A percentile compares a stretch with the other conserved stretches of the same genome.
Conservation (phyloP, 2,329 filamentous ascomycete genomes). For the Dactylellina drechsleri region DNA sequence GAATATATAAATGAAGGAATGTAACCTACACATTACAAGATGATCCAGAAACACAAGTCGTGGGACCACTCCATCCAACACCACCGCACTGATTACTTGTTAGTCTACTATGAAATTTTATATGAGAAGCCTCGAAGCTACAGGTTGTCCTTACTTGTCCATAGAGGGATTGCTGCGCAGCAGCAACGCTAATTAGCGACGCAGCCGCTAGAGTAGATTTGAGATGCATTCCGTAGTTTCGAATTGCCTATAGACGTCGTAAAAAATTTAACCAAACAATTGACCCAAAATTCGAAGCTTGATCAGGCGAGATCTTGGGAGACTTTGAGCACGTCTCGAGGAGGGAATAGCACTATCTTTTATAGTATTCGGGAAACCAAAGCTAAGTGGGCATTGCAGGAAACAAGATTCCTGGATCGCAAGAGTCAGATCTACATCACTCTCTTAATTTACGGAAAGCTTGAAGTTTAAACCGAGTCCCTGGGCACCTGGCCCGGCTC, state of each 20-base stretch:
- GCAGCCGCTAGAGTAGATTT: slow-evolving; percentile 16
- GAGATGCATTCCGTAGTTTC: slow-evolving; percentile 13
- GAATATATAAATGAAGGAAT: neutral
- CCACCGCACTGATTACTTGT: slow-evolving; percentile 27
- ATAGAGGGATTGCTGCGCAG: slow-evolving; percentile 33
- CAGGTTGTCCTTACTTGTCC: slow-evolving; percentile 20
- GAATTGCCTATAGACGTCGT: neutral
- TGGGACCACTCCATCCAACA: slow-evolving; percentile 26
- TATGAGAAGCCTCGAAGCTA: neutral
- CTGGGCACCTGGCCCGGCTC: no score
- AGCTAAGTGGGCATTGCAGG: no score
- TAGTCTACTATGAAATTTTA: neutral
- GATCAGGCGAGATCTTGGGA: neutral
- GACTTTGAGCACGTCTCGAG: no score
- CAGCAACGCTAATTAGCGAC: slow-evolving; percentile 22
- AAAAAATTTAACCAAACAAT: neutral
- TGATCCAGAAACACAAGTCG: slow-evolving; percentile 16
- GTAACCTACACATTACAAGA: slow-evolving; percentile 33
- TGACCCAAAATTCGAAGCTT: neutral
- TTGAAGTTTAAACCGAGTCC: neutral
- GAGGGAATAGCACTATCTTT: no score
- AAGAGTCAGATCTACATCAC: neutral
- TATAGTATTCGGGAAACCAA: no score
- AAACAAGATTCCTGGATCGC: no score
- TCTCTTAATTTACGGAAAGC: neutral